phyloP scores from a whole-genome alignment of 306 rosid genomes.

The Luffa aegyptiaca region DNA sequence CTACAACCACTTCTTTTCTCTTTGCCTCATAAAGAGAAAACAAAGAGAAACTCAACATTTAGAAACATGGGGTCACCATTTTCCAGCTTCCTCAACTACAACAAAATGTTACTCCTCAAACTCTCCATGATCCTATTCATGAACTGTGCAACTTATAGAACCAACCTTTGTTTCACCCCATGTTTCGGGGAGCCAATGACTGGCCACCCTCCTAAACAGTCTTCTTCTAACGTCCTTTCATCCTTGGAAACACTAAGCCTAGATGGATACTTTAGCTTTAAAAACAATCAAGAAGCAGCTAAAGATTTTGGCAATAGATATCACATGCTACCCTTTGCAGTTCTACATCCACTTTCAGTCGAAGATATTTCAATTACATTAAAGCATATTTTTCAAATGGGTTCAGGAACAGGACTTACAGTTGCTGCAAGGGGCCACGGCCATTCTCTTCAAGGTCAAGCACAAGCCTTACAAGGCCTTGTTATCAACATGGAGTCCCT shows the following conservation, averaged over 20 bases:
- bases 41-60: neutral
- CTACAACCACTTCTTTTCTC: conserved; percentile 26
- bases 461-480: conserved; percentile 62
- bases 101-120: neutral
- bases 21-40: conserved; percentile 14
- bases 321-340: conserved; percentile 67
- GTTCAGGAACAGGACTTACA: conserved; percentile 47
- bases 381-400: conserved; percentile 43
- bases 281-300: conserved; percentile 46
- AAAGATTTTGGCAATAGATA: conserved; percentile 70
- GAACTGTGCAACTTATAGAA: conserved; percentile 27
- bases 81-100: conserved; percentile 2
- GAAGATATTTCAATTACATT: conserved; percentile 50
- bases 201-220: conserved; percentile 12
- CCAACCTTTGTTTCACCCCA: conserved; percentile 25
- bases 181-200: conserved; percentile 9
- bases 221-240: conserved; percentile 15
- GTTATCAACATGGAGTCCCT: conserved; percentile 82
- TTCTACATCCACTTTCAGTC: conserved; percentile 59
- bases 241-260: conserved; percentile 45
- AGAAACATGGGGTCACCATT: conserved; percentile 1
- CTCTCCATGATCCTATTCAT: conserved; percentile 31
- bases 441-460: conserved; percentile 79
- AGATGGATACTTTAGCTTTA: conserved; percentile 57
- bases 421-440: conserved; percentile 92